phyloP scores from a whole-genome alignment of 768 basidiomycete species.

The Tephrocybe sp. region DNA sequence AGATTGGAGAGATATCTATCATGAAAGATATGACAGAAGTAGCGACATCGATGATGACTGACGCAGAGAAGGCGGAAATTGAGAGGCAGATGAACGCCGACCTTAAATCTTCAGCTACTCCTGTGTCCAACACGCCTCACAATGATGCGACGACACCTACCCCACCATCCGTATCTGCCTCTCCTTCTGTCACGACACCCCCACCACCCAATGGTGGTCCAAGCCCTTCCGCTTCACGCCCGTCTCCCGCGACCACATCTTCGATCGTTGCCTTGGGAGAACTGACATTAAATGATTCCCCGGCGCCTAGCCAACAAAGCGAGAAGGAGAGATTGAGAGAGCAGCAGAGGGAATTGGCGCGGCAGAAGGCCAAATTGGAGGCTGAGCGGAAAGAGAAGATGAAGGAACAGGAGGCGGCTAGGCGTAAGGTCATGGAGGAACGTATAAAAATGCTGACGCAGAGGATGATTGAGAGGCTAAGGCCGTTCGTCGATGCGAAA shows the following conservation, averaged over 20 bases:
- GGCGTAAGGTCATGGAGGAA: constrained; percentile 74
- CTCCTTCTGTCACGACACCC: constrained; percentile 14
- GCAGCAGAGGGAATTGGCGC: constrained; percentile 20
- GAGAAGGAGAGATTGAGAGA: constrained; percentile 31
- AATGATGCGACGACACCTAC: constrained; percentile 12
- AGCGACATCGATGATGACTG: constrained; percentile 84
- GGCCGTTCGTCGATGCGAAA: constrained; percentile 91
- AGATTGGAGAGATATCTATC: constrained; percentile 96
- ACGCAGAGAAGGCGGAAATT: constrained; percentile 88
- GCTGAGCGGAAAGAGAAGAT: constrained; percentile 86
- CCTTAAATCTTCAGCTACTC: constrained; percentile 19
- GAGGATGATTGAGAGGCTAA: constrained; percentile 80
- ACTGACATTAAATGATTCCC: constrained; percentile 8
- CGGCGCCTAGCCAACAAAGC: constrained; percentile 22
- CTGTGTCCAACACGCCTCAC: constrained; percentile 22
- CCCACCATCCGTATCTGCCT: constrained; percentile 5
- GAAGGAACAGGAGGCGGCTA: constrained; percentile 76
- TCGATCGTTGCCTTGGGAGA: constrained; percentile 23
- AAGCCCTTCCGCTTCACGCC: constrained; percentile 11
- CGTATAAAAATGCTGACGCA: constrained; percentile 71
- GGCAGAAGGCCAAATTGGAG: constrained; percentile 53
- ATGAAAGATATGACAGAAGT: constrained; percentile 92
- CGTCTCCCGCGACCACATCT: constrained; percentile 12
- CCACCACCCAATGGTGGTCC: constrained; percentile 15
- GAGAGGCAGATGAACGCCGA: constrained; percentile 65